Evolutionary conservation across 2,329 filamentous ascomycete species (phyloP).

Genomic region (Chrysoporthe austroafricana): DNA sequence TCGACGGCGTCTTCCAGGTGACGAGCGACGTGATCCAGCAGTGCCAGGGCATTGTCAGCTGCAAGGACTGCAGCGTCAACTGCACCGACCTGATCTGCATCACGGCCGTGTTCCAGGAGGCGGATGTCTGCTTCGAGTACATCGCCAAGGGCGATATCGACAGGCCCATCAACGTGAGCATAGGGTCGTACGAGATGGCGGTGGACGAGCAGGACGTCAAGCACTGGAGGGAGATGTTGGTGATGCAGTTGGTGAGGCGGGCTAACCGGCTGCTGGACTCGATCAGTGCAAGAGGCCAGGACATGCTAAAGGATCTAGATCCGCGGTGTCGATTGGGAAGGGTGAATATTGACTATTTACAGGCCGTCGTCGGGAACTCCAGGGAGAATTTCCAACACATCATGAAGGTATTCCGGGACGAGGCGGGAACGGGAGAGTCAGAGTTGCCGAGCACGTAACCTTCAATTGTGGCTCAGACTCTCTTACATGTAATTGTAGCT

Average conservation of each 20-base stretch:
- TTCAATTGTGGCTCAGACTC: too few relatives aligned
- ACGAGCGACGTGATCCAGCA: not conserved
- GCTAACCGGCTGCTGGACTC: not conserved
- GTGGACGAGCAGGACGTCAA: not conserved
- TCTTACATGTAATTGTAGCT: too few relatives aligned
- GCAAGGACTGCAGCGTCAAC: not conserved
- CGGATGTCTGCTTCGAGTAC: constrained; percentile 11
- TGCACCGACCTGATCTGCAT: constrained; percentile 21
- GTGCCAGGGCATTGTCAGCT: constrained; percentile 9
- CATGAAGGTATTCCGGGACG: too few relatives aligned
- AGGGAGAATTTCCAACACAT: not conserved
- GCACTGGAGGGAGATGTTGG: not conserved
- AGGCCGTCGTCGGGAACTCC: not conserved
- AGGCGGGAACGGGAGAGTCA: too few relatives aligned
- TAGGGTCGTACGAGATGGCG: not conserved
- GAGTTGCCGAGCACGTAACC: too few relatives aligned
- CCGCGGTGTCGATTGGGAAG: constrained; percentile 8
- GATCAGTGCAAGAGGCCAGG: constrained; percentile 6
- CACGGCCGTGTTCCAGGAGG: constrained; percentile 13
- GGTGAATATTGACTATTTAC: constrained; percentile 9
- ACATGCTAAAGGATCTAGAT: constrained; percentile 6
- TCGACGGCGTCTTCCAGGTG: constrained; percentile 5
- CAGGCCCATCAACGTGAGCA: not conserved
- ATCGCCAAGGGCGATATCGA: not conserved
- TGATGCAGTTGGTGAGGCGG: constrained; percentile 5